Evolutionary conservation across 2,329 filamentous ascomycete genomes (phyloP).

Genomic region (Sporothrix mexicana): DNA sequence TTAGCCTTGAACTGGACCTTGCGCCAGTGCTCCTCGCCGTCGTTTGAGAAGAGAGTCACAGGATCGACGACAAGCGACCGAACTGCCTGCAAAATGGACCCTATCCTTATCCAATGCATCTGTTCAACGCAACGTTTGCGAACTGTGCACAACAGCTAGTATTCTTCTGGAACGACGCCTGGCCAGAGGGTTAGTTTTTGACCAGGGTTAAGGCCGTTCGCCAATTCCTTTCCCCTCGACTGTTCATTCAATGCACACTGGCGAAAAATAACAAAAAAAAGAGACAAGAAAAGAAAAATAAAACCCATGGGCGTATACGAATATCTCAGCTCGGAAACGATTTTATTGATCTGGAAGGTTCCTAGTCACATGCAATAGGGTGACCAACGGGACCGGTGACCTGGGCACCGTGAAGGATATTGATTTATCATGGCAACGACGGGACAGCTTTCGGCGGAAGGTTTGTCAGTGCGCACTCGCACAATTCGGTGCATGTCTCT

Average conservation of each 20-base stretch:
- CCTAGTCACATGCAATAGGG: neutral
- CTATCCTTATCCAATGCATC: conserved; percentile 2
- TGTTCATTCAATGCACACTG: too few relatives aligned
- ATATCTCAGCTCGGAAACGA: neutral
- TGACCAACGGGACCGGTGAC: neutral
- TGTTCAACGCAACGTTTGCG: neutral
- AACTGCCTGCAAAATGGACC: neutral
- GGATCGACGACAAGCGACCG: conserved; percentile 12
- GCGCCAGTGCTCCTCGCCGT: neutral
- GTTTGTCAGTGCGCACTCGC: neutral
- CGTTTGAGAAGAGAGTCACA: conserved; percentile 4
- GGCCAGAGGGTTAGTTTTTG: too few relatives aligned
- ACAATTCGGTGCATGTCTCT: neutral
- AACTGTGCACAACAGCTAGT: neutral
- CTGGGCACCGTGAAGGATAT: neutral
- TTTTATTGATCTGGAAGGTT: neutral
- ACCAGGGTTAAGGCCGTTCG: neutral
- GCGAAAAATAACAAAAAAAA: neutral
- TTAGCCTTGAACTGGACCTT: neutral
- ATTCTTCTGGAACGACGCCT: conserved; percentile 1
- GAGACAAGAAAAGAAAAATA: neutral
- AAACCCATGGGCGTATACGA: neutral
- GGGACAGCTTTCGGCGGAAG: neutral
- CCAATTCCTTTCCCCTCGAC: neutral
- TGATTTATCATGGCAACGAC: neutral